A percentile compares a stretch with the other conserved stretches of the same genome.
Evolutionary conservation across 2,329 filamentous ascomycete genomes (phyloP).

Genomic region (Monosporascus sp.): DNA sequence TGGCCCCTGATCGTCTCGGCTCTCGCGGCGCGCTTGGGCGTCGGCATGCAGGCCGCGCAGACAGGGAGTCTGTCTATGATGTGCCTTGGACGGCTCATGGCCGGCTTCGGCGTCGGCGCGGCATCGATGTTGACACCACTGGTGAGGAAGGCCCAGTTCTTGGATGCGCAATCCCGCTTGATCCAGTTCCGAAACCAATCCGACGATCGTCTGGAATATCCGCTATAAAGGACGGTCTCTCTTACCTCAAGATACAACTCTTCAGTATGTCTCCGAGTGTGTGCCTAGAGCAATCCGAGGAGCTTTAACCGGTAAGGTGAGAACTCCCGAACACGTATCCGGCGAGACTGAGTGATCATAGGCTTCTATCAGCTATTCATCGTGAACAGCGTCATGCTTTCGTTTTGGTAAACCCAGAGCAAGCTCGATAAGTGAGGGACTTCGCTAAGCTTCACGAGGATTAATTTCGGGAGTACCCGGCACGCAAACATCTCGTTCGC

Average conservation of each 20-base stretch:
- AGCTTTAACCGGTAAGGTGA: conserved; percentile 36
- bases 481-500: conserved; percentile 34
- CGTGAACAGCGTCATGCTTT: conserved; percentile 37
- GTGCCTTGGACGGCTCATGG: conserved; percentile 58
- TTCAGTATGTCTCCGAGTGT: conserved; percentile 41
- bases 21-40: conserved; percentile 53
- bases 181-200: too few relatives aligned
- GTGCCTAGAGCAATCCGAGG: conserved; percentile 46
- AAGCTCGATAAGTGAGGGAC: conserved; percentile 17
- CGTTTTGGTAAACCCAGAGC: conserved; percentile 30
- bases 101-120: conserved; percentile 45
- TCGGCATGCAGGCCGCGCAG: conserved; percentile 59
- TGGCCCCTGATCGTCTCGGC: conserved; percentile 51
- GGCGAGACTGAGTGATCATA: conserved; percentile 7
- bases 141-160: background rate
- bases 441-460: conserved; percentile 39
- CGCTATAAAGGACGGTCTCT: background rate
- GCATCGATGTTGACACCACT: conserved; percentile 41
- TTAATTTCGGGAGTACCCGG: conserved; percentile 43
- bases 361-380: conserved; percentile 48
- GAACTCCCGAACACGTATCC: background rate
- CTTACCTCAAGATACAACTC: background rate
- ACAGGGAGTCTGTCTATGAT: conserved; percentile 55
- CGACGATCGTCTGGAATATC: too few relatives aligned
- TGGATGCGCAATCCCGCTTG: background rate